A percentile compares a stretch with the other conserved stretches of the same genome.
These are phyloP conservation scores for Aspergillus brunneoviolaceus DNA, from an alignment of 2,329 filamentous ascomycete genomes.

Conservation along the genomic window DNA sequence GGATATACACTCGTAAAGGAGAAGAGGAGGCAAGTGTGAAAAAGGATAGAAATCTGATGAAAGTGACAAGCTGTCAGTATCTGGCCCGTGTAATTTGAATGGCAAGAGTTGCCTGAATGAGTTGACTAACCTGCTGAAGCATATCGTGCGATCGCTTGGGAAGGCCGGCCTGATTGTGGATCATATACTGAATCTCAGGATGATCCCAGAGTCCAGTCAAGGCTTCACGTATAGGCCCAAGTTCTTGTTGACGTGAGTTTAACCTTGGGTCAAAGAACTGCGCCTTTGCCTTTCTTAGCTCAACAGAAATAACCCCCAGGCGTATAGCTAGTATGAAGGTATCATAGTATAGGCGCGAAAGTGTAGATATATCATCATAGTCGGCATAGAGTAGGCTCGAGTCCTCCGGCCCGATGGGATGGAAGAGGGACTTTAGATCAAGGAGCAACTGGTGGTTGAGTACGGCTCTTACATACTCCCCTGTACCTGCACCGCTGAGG, in stretches of 20 bases:
- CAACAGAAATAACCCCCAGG: constrained; percentile 45
- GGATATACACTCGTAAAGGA: constrained; percentile 56
- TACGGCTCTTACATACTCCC: constrained; percentile 51
- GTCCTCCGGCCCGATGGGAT: constrained; percentile 35
- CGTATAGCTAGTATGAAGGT: constrained; percentile 47
- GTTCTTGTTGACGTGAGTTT: constrained; percentile 30
- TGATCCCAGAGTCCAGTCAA: constrained; percentile 41
- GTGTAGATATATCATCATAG: constrained; percentile 36
- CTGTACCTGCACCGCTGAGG: constrained; percentile 52
- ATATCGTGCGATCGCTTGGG: constrained; percentile 36
- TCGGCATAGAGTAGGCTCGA: constrained; percentile 40
- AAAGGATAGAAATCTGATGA: constrained; percentile 41
- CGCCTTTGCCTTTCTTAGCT: constrained; percentile 39
- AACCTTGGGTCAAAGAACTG: constrained; percentile 24
- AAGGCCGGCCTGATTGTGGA: constrained; percentile 37
- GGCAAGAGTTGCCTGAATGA: background rate
- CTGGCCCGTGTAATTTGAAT: background rate
- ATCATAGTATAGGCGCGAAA: constrained; percentile 49
- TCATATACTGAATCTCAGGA: constrained; percentile 36
- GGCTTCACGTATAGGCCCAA: constrained; percentile 38
- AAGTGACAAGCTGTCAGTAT: constrained; percentile 10
- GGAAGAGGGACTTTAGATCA: constrained; percentile 37
- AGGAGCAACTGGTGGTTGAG: constrained; percentile 51
- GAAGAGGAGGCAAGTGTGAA: constrained; percentile 53
- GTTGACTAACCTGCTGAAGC: constrained; percentile 47